These are phyloP conservation scores for Candida corydali DNA, from an alignment of 805 yeast genomes.

Conservation along the genomic window DNA sequence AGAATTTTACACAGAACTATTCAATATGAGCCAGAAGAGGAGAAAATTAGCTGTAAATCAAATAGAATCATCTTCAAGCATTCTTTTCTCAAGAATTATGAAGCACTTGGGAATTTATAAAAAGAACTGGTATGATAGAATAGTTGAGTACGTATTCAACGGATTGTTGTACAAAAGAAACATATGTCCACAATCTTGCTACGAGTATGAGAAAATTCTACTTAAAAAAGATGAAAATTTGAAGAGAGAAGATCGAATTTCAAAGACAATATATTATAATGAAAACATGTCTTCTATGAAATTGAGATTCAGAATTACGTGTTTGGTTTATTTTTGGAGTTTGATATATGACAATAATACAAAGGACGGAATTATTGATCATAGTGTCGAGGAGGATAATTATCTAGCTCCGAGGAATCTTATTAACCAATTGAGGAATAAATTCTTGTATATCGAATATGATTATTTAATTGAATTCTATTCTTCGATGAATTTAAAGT, in stretches of 20 bases:
- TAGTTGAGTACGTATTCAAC: constrained; percentile 23
- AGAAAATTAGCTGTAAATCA: neutral
- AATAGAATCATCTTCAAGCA: constrained; percentile 1
- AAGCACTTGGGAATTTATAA: constrained; percentile 17
- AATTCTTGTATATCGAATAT: constrained; percentile 6
- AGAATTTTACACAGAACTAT: constrained; percentile 1
- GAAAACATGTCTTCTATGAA: constrained; percentile 27
- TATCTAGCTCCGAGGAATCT: neutral
- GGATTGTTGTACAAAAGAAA: constrained; percentile 19
- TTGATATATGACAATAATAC: constrained; percentile 3
- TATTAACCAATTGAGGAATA: constrained; percentile 4
- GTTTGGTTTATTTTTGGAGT: constrained; percentile 17
- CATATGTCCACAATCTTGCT: constrained; percentile 20
- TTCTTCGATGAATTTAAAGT: neutral
- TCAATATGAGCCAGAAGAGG: neutral
- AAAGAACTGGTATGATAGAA: constrained; percentile 27
- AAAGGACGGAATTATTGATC: constrained; percentile 4
- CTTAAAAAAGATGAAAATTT: constrained; percentile 17
- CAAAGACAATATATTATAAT: constrained; percentile 9
- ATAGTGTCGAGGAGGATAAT: neutral
- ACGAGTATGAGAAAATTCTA: constrained; percentile 21
- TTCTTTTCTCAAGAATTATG: constrained; percentile 16
- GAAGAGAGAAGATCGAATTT: constrained; percentile 4
- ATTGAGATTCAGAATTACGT: constrained; percentile 19
- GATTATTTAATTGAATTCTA: constrained; percentile 9